phyloP scores from a whole-genome alignment of 257 asterid genomes.

The Solanum bulbocastanum region DNA sequence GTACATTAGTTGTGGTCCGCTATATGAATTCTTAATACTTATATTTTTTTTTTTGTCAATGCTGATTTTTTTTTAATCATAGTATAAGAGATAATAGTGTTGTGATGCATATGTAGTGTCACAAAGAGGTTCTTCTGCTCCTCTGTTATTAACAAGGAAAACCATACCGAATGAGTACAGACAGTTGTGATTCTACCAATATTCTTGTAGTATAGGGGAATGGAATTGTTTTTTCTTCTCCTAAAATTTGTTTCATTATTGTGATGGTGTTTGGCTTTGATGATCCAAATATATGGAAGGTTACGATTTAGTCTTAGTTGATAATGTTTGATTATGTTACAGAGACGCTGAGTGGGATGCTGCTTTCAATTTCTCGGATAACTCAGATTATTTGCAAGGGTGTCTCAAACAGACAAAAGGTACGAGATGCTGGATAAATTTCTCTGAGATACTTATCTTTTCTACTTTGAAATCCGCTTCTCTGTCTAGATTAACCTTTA shows the following conservation, averaged over 20 bases:
- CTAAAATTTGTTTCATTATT: not conserved
- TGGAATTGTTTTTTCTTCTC: not conserved
- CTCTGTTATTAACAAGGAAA: not conserved
- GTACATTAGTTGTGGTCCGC: not conserved
- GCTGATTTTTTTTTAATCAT: not conserved
- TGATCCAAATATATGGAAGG: not conserved
- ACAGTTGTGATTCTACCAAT: not conserved
- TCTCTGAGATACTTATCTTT: not conserved
- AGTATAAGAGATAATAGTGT: not conserved
- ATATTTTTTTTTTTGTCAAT: not conserved
- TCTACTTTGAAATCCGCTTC: not conserved
- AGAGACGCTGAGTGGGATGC: slow-evolving; percentile 79
- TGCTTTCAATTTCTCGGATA: slow-evolving; percentile 69
- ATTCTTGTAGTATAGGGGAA: not conserved
- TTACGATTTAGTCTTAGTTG: not conserved
- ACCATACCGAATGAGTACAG: not conserved
- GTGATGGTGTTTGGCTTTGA: not conserved
- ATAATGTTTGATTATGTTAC: not conserved
- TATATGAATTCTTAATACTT: not conserved
- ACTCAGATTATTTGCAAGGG: slow-evolving; percentile 42
- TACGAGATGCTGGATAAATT: not conserved
- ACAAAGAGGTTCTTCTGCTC: not conserved
- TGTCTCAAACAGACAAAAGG: slow-evolving; percentile 50
- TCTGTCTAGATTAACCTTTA: not conserved
- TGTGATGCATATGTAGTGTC: not conserved